Base-by-base conservation (phyloP, 345 rosid species). In the Theobroma cacao region DNA sequence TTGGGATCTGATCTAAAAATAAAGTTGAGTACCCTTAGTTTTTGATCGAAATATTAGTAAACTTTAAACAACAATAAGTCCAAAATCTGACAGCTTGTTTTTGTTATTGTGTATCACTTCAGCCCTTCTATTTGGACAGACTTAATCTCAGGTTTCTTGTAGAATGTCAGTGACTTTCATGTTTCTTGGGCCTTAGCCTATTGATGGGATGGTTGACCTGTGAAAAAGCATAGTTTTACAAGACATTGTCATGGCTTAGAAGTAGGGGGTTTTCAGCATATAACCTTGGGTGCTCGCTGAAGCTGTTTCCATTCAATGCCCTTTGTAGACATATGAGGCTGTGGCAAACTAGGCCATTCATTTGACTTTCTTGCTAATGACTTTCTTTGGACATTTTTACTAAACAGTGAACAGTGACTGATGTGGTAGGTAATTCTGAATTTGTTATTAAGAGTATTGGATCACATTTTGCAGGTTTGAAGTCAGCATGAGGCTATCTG, bases 381-480 rank as follows among this genome's bases (percentile, higher is more conserved):
- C 30, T 50, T 69, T 70, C 74, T 47, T 30, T 1, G 28, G 48
- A 48, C 41, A 48, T 8, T 48, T 70, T 48, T 30, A 48, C 4
- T 31, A 9, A 48, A 50, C 9, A 1, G 4, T 2, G 26, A 70
- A 10, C 26, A 10, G 13, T 4, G 50, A 71, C 18, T 11, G 60
- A 50, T 70, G 24, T 14, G 33, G 28, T 45, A 18, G 38, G 0
- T 28, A 41, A 41, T 47, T 24, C 58, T 47, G 3, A 17, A 8
- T 15, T 33, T n/a, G 48, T n/a, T 58, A 24, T 24, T 24, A 24
- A 7, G 26, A 53, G 59, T n/a, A 20, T 53, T 15, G 72, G 24
- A 70, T 48, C 30, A 48, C n/a, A 3, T 70, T 70, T 71, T 71
- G 75, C 43, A 71, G 75, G 43, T 50, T n/a, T n/a, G 18, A 31